Percentiles rank a stretch among this genome's conserved stretches.
phyloP scores from a whole-genome alignment of 2,329 filamentous ascomycete species.

The Microcyclospora pomicola region DNA sequence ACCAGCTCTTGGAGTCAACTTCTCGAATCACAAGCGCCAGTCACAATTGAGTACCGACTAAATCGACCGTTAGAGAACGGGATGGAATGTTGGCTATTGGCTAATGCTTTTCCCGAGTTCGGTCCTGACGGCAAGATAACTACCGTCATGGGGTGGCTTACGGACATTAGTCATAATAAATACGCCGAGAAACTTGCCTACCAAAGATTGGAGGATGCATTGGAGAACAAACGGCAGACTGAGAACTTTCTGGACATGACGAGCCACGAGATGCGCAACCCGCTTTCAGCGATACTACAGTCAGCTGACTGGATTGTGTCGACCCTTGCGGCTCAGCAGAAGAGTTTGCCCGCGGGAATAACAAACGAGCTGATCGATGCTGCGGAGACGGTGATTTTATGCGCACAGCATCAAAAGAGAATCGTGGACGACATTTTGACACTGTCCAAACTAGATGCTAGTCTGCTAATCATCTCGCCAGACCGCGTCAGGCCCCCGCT shows the following conservation, averaged over 20 bases:
- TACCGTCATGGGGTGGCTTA: slow-evolving; percentile 21
- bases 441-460: slow-evolving; percentile 32
- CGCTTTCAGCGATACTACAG: slow-evolving; percentile 31
- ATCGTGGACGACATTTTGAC: slow-evolving; percentile 37
- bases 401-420: slow-evolving; percentile 33
- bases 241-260: slow-evolving; percentile 27
- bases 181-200: slow-evolving; percentile 18
- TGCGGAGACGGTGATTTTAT: slow-evolving; percentile 30
- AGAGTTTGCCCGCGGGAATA: slow-evolving; percentile 2
- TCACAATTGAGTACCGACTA: slow-evolving; percentile 26
- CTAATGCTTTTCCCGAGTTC: slow-evolving; percentile 20
- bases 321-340: slow-evolving; percentile 12
- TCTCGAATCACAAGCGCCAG: slow-evolving; percentile 18
- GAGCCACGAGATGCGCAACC: slow-evolving; percentile 21
- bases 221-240: slow-evolving; percentile 23
- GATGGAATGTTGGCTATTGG: slow-evolving; percentile 21
- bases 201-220: slow-evolving; percentile 21
- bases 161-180: slow-evolving; percentile 22
- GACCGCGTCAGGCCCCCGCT: slow-evolving; percentile 25
- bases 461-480: slow-evolving; percentile 29
- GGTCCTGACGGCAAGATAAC: slow-evolving; percentile 17
- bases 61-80: slow-evolving; percentile 18
- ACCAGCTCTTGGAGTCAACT: slow-evolving; percentile 20
- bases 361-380: slow-evolving; percentile 15
- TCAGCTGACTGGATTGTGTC: slow-evolving; percentile 30